These are phyloP conservation scores for Kurtzmaniella fragi DNA, from an alignment of 805 yeast genomes.

Conservation along the genomic window DNA sequence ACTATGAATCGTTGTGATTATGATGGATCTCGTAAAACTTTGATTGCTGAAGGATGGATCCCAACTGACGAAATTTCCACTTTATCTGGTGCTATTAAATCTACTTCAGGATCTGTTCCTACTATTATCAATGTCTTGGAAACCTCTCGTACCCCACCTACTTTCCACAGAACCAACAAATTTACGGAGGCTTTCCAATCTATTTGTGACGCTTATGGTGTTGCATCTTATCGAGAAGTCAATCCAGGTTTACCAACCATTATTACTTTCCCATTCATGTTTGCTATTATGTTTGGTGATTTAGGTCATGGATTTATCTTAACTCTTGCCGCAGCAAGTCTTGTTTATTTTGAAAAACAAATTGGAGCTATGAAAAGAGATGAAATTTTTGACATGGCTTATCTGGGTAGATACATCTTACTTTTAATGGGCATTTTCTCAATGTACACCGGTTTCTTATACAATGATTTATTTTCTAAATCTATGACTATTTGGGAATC, in stretches of 20 bases:
- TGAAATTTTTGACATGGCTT: slow-evolving; percentile 97
- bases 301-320: slow-evolving; percentile 91
- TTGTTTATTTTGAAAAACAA: slow-evolving; percentile 71
- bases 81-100: slow-evolving; percentile 64
- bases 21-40: slow-evolving; percentile 77
- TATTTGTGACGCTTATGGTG: slow-evolving; percentile 93
- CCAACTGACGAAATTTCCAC: slow-evolving; percentile 70
- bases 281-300: slow-evolving; percentile 99
- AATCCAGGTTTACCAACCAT: slow-evolving; percentile 95
- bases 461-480: slow-evolving; percentile 90
- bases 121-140: slow-evolving; percentile 53
- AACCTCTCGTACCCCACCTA: slow-evolving; percentile 88
- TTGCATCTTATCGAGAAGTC: slow-evolving; percentile 88
- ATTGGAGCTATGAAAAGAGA: slow-evolving; percentile 70
- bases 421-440: slow-evolving; percentile 92
- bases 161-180: slow-evolving; percentile 90
- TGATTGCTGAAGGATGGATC: slow-evolving; percentile 96
- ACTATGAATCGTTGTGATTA: slow-evolving; percentile 76
- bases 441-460: slow-evolving; percentile 89
- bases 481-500: slow-evolving; percentile 83
- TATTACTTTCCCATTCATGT: slow-evolving; percentile 96
- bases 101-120: slow-evolving; percentile 44
- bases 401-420: slow-evolving; percentile 83
- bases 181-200: slow-evolving; percentile 90
- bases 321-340: slow-evolving; percentile 61